Base-by-base conservation (phyloP, 495 filamentous ascomycete species). In the Rhypophila decipiens region DNA sequence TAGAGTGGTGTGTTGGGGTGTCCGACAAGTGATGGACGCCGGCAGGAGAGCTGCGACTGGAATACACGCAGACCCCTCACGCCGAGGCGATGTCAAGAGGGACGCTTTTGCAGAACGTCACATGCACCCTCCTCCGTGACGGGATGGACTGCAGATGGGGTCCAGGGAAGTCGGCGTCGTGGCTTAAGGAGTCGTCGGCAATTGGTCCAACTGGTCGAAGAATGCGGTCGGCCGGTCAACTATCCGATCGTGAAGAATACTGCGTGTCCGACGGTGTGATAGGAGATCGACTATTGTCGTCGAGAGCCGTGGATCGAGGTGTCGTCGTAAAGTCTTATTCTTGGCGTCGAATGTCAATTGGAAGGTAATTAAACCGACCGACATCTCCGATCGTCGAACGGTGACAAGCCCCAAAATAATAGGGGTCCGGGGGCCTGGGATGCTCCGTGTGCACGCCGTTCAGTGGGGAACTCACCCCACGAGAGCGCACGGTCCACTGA, bases 1-100 rank as follows among this genome's bases (percentile, higher is more conserved):
- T 31, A 31, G 27, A 31, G 7, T 31, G 7, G 27, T 31, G 7
- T 7, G 27, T 31, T 31, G 27, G 27, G 27, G 13, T 13, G 27
- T 31, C 27, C 13, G 27, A 31, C 13, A 31, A 31, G 27, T 31
- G 27, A 31, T 31, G 27, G 7, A 13, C 7, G 7, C 27, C 7
- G 27, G 7, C 13, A 31, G 27, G 27, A 7, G 7, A 7, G 27
- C 7, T 7, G 27, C 13, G 27, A 31, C 27, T 42, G 4, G 39
- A 23, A 36, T 31, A 39, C 37, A 24, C 7, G 13, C 27, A 7
- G 35, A 51, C 50, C 50, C 50, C 50, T 52, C 50, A 52, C 50
- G 49, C 49, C 49, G 48, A 44, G 48, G 22, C 38, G 38, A 15
- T 39, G 15, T 15, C 38, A 12, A 10, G 38, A 20, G 12, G 8